phyloP scores from a whole-genome alignment of 148 eudicot species.

The Persicaria maculosa region DNA sequence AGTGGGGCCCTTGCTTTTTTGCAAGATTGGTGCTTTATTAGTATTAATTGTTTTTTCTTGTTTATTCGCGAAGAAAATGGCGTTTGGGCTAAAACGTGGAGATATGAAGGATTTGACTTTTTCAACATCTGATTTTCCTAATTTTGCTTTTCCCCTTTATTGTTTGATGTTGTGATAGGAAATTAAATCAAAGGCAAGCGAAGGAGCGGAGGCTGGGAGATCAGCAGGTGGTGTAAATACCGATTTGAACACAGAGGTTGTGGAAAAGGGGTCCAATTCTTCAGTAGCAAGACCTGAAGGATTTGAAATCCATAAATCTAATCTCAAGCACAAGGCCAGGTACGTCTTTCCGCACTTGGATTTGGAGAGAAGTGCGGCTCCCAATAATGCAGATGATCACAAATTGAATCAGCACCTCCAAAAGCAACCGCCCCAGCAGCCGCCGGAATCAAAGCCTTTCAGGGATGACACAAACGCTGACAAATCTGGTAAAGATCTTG shows the following conservation, averaged over 20 bases:
- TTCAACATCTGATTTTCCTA: conserved; percentile 17
- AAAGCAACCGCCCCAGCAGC: conserved; percentile 16
- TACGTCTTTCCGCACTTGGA: conserved; percentile 47
- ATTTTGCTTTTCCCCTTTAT: conserved; percentile 7
- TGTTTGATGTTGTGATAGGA: conserved; percentile 18
- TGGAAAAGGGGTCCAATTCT: conserved; percentile 25
- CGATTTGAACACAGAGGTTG: conserved; percentile 23
- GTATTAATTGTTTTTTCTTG: neutral
- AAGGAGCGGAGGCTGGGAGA: conserved; percentile 18
- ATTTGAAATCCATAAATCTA: conserved; percentile 22
- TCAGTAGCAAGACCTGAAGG: conserved; percentile 13
- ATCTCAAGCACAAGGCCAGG: conserved; percentile 18
- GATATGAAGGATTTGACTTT: conserved; percentile 1
- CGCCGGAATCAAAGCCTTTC: conserved; percentile 14
- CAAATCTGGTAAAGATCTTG: conserved; percentile 34
- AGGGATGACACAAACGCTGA: conserved; percentile 43
- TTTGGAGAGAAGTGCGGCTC: conserved; percentile 33
- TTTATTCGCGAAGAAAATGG: neutral
- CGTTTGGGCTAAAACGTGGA: conserved; percentile 4
- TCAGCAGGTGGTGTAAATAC: conserved; percentile 22
- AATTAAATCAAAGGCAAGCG: conserved; percentile 18
- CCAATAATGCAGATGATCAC: conserved; percentile 14
- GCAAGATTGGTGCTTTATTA: neutral
- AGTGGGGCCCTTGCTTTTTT: conserved; percentile 25
- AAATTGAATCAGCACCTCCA: conserved; percentile 31